Conservation (phyloP, 208 protist species). For the Zelonia costaricensis region DNA sequence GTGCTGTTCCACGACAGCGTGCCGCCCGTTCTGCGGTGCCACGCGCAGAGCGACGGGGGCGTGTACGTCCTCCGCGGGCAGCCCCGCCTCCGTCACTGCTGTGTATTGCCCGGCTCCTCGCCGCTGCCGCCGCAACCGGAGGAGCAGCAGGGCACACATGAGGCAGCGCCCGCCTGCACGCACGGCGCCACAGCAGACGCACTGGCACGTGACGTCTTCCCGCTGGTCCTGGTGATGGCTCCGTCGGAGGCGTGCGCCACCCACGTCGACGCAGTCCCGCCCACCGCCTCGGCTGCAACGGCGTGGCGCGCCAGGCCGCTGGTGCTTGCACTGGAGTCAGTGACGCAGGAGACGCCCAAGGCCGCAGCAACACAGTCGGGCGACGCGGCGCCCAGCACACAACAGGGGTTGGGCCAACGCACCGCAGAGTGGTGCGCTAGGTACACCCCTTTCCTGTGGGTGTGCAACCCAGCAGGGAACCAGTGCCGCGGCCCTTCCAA, state of each 20-base stretch:
- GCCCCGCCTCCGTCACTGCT: conserved; percentile 11
- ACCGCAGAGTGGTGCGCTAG: conserved; percentile 18
- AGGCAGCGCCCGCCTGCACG: no score
- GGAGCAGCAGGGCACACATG: no score
- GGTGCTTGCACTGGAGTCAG: conserved; percentile 16
- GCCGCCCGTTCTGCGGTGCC: conserved; percentile 44
- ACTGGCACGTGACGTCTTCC: conserved; percentile 22
- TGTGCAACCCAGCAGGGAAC: conserved; percentile 32
- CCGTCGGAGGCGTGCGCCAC: conserved; percentile 10
- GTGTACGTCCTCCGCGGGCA: conserved; percentile 20
- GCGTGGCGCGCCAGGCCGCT: conserved; percentile 16
- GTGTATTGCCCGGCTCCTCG: no score
- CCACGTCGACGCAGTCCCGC: conserved; percentile 18
- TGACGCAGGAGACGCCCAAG: neutral
- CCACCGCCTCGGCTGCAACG: conserved; percentile 7
- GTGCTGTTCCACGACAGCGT: conserved; percentile 35
- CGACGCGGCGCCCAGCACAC: no score
- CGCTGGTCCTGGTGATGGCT: conserved; percentile 20
- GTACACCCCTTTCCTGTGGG: conserved; percentile 38
- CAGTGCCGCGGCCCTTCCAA: neutral
- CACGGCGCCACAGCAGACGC: conserved; percentile 2
- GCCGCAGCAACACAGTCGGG: neutral
- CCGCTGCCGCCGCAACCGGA: no score
- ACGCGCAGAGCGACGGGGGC: conserved; percentile 4
- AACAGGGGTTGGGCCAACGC: neutral